A percentile compares a stretch with the other conserved stretches of the same genome.
phyloP scores from a whole-genome alignment of 2,329 filamentous ascomycete species.

The Hymenoscyphus occultus region DNA sequence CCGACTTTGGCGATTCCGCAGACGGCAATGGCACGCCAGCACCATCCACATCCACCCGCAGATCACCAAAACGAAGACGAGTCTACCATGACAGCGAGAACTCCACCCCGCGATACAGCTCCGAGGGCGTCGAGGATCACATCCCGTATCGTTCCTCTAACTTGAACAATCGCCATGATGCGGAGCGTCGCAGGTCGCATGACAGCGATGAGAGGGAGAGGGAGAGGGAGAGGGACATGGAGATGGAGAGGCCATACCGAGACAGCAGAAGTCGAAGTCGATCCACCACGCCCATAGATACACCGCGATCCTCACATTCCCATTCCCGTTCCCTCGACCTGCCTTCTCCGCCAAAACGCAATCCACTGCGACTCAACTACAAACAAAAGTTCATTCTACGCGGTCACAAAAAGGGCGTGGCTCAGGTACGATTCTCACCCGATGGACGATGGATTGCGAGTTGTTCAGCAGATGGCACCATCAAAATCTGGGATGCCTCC shows the following conservation, averaged over 20 bases:
- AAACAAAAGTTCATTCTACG: constrained; percentile 65
- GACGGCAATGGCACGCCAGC: constrained; percentile 15
- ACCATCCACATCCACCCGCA: constrained; percentile 18
- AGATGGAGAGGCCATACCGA: constrained; percentile 32
- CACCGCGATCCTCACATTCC: constrained; percentile 28
- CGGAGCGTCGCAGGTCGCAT: constrained; percentile 26
- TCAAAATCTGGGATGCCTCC: constrained; percentile 84
- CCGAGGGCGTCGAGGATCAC: constrained; percentile 44
- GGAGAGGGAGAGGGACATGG: background rate
- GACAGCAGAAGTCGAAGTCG: constrained; percentile 15
- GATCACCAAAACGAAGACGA: constrained; percentile 29
- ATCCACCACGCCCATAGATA: constrained; percentile 28
- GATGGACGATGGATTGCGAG: constrained; percentile 88
- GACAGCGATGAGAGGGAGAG: constrained; percentile 32
- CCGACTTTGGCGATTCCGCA: constrained; percentile 31
- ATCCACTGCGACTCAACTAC: constrained; percentile 36
- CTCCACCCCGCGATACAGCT: constrained; percentile 43
- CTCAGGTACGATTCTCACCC: constrained; percentile 86
- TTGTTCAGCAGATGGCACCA: constrained; percentile 81
- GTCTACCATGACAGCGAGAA: constrained; percentile 40
- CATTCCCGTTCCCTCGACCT: constrained; percentile 27
- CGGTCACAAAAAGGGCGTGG: constrained; percentile 76
- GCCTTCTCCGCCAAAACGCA: constrained; percentile 25
- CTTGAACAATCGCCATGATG: constrained; percentile 27
- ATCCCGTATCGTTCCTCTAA: constrained; percentile 37